Evolutionary conservation across 805 yeast genomes (phyloP).

Genomic region (Zygoascus ofunaensis): DNA sequence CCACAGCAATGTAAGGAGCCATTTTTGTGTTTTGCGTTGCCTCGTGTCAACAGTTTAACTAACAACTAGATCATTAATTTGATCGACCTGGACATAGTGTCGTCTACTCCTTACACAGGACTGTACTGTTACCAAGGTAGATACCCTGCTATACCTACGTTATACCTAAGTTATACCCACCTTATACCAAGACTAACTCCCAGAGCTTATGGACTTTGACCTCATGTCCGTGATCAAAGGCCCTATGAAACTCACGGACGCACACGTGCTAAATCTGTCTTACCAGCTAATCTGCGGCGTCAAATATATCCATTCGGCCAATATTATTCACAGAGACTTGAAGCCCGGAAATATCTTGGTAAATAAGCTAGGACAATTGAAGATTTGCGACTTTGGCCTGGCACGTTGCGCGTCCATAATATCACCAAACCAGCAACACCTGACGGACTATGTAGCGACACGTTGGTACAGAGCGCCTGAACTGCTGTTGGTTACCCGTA

Average conservation of each 20-base stretch:
- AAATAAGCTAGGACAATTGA: slow-evolving; percentile 60
- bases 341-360: slow-evolving; percentile 87
- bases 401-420: slow-evolving; percentile 56
- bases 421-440: slow-evolving; percentile 25
- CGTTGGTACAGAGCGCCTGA: slow-evolving; percentile 97
- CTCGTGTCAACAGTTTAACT: background rate
- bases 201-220: slow-evolving; percentile 72
- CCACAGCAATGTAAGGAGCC: slow-evolving; percentile 51
- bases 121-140: slow-evolving; percentile 66
- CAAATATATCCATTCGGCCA: slow-evolving; percentile 84
- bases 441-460: slow-evolving; percentile 69
- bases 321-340: slow-evolving; percentile 84
- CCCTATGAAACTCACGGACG: slow-evolving; percentile 72
- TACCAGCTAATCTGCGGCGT: slow-evolving; percentile 83
- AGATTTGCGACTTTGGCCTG: slow-evolving; percentile 89
- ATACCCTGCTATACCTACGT: background rate
- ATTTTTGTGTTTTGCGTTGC: background rate
- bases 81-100: slow-evolving; percentile 64
- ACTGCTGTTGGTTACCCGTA: slow-evolving; percentile 50
- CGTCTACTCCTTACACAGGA: slow-evolving; percentile 66
- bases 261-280: slow-evolving; percentile 64
- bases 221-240: slow-evolving; percentile 57
- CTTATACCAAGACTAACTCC: background rate
- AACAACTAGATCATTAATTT: slow-evolving; percentile 49
- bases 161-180: background rate